Base-by-base conservation (phyloP, 2,329 filamentous ascomycete species). In the Beauveria caledonica region DNA sequence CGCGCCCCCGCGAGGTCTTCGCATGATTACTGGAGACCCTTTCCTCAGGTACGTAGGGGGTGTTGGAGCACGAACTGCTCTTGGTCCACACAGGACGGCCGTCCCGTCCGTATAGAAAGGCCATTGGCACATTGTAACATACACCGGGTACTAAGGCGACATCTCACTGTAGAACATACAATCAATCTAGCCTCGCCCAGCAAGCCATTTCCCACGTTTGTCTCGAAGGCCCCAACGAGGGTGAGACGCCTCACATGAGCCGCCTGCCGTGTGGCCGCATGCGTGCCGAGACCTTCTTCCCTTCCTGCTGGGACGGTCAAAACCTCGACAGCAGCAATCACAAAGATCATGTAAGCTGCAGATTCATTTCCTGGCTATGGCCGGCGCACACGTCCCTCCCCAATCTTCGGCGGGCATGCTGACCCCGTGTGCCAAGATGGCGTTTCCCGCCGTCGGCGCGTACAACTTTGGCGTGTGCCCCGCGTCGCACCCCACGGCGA, bases 11-110 rank as follows among this genome's bases (percentile, higher is more conserved):
- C 70, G 77, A 25, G 83, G 79, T 57, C 85, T 89, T 66, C 82
- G 84, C 58, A 88, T 89, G 85, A 58, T 89, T 27, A 82, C 84
- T 5, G 86, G 86, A 42, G 76, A 85, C 65, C 75, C 81, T 62
- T 76, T 77, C 63, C 80, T 84, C 62, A 61, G 64, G 65, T 68
- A 62, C 19, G 63, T 64, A 3, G 7, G 17, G 11, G 11, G 17
- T 11, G 5, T 9, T 44, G 5, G 39, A 15, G n/a, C 25, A 15
- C 1, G 3, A 46, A 19, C 25, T 15, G 33, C 42, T 46, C 10
- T 56, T 36, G n/a, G 19, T 45, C n/a, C n/a, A 15, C 10, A 21
- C 52, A 33, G 17, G 19, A 8, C n/a, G 21, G 9, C 15, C 10
- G 36, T 19, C 4, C 15, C 19, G 42, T 19, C 29, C 45, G 23